phyloP scores from a whole-genome alignment of 2,329 filamentous ascomycete genomes.

The Zymoseptoria crescenta region DNA sequence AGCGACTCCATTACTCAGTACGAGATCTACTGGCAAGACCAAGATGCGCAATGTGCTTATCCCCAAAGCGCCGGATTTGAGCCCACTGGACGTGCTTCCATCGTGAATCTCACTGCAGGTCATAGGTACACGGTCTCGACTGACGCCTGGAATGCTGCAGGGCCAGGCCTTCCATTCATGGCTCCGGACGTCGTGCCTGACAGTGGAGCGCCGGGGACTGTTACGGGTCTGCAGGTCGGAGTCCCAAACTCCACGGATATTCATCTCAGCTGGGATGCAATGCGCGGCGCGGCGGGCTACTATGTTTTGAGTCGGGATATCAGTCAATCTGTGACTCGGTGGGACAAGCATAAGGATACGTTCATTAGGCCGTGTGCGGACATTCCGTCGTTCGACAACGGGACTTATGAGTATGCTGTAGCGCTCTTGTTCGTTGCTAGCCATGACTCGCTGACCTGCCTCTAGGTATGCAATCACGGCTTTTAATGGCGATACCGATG shows the following conservation, averaged over 20 bases:
- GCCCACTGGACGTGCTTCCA: background rate
- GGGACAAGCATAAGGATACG: background rate
- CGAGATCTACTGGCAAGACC: conserved; percentile 2
- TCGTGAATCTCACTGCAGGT: background rate
- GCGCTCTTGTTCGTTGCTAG: background rate
- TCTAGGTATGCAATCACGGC: background rate
- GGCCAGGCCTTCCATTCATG: background rate
- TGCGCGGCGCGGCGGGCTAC: background rate
- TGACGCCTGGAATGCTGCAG: conserved; percentile 4
- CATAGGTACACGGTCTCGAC: background rate
- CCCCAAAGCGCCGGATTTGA: background rate
- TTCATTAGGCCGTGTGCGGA: background rate
- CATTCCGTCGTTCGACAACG: background rate
- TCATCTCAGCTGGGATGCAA: conserved; percentile 1
- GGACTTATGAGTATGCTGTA: background rate
- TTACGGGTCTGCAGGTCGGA: background rate
- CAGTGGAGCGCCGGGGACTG: background rate
- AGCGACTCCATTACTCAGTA: background rate
- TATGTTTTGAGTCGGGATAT: background rate
- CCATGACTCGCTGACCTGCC: background rate
- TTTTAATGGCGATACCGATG: background rate
- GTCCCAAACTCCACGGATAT: background rate
- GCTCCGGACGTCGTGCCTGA: background rate
- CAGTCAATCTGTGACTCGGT: background rate
- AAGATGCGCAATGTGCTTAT: background rate